Base-by-base conservation (phyloP, 768 basidiomycete species). In the Leucosporidium scottii region DNA sequence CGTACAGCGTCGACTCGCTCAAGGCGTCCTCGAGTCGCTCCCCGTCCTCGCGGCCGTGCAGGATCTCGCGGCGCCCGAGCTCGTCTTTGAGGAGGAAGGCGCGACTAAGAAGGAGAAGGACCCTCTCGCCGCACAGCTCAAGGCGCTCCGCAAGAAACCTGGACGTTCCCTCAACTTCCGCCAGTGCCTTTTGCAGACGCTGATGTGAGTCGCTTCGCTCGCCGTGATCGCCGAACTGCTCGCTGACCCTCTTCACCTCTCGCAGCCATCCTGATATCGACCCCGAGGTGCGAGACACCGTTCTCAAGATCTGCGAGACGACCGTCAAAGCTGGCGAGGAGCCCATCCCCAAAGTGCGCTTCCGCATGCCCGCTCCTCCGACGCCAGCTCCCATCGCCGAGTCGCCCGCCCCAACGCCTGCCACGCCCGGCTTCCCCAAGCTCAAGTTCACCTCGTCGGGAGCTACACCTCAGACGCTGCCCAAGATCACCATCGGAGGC, bases 301-400 rank as follows among this genome's bases (percentile, higher is more conserved):
- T 94, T 59, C 82, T 98, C 74, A 97, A 98, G 78, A 81, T 96
- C 28, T 91, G 90, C 8, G 94, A 97, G 74, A 82, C 94, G 25
- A 83, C 92, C 53, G 87, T 93, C 72, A 85, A 87, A 61, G 88
- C 90, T 28, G 81, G 86, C 4, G 86, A 90, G 66, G 94, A 98
- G 78, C 83, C 86, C 2, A 81, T 88, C 9, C 93, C 93, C 1
- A 92, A 90, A 65, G 86, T 93, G 65, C 68, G 71, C 5, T 66
- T 73, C 65, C 69, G 89, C 39, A 44, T 67, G 4, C 69, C 63
- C 15, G 62, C 69, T 9, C 61, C 65, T 20, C 69, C 69, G 4
- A 55, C 58, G 4, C 58, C 65, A 2, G 49, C 50, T 1, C 62
- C 62, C 13, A 48, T 65, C 55, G 20, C 21, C 44, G 68, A 62